phyloP scores from a whole-genome alignment of 805 yeast species.

The Sugiyamaella marilandica region DNA sequence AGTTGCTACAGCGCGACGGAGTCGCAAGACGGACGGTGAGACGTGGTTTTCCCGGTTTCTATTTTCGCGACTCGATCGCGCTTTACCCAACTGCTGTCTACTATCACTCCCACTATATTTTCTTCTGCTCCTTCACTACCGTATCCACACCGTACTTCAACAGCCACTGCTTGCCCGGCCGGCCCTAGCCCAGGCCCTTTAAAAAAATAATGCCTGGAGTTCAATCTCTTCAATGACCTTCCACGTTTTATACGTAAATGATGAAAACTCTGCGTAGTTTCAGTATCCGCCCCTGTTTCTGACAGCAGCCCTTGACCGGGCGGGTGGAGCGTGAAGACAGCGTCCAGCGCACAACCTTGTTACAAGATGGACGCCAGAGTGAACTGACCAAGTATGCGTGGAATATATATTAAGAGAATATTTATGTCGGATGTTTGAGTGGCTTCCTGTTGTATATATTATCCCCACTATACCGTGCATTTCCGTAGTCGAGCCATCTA shows the following conservation, averaged over 20 bases:
- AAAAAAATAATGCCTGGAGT: background rate
- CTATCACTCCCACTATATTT: no score
- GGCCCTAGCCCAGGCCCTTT: no score
- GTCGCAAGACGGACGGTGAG: no score
- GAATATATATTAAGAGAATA: background rate
- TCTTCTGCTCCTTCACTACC: no score
- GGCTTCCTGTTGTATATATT: background rate
- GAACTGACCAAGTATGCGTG: background rate
- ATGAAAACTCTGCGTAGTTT: conserved; percentile 28
- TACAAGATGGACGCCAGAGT: conserved; percentile 25
- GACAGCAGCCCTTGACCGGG: conserved; percentile 29
- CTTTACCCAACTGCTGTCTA: no score
- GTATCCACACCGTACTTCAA: no score
- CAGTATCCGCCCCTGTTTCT: conserved; percentile 22
- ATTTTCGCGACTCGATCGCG: no score
- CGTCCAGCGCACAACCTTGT: conserved; percentile 32
- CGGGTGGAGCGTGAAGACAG: conserved; percentile 28
- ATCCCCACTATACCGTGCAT: background rate
- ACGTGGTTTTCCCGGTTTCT: no score
- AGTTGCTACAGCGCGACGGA: no score
- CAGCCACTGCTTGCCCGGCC: no score
- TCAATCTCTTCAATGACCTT: conserved; percentile 26
- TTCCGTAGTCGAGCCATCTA: conserved; percentile 1
- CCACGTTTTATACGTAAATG: conserved; percentile 32
- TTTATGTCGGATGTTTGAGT: conserved; percentile 1